Conservation (phyloP, 169 alveolate species). For the Eimeria necatrix region DNA sequence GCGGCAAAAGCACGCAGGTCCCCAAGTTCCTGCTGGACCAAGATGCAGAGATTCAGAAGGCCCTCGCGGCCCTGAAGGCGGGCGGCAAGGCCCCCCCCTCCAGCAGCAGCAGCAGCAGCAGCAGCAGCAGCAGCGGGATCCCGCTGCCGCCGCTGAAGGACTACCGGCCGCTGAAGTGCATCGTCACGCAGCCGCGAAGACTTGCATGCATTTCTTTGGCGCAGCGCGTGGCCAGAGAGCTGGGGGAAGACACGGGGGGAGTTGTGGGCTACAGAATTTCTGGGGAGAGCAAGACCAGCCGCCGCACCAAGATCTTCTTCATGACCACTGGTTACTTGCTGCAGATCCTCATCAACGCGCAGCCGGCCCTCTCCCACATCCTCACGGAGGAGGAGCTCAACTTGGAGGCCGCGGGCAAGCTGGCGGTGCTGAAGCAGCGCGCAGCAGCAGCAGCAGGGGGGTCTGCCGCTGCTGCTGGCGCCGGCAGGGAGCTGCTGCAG, state of each 20-base stretch:
- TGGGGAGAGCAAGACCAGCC: conserved; percentile 65
- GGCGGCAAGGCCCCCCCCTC: not conserved
- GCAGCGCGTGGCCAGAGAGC: conserved; percentile 79
- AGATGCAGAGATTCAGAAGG: conserved; percentile 30
- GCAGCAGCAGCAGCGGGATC: not conserved
- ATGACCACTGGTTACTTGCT: conserved; percentile 84
- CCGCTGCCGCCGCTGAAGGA: conserved; percentile 39
- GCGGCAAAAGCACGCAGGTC: conserved; percentile 83
- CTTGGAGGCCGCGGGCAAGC: conserved; percentile 48
- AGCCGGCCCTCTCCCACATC: conserved; percentile 78
- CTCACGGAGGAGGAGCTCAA: conserved; percentile 63
- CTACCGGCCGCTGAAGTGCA: conserved; percentile 46
- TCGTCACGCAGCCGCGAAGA: conserved; percentile 84
- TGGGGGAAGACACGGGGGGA: conserved; percentile 72
- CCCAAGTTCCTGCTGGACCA: conserved; percentile 80
- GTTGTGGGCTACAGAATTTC: conserved; percentile 80
- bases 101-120: conserved; percentile 5
- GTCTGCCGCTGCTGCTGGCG: not conserved
- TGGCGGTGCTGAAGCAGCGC: conserved; percentile 35
- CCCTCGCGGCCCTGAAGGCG: not conserved
- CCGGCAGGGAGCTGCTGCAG: not conserved
- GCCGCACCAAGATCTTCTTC: conserved; percentile 76
- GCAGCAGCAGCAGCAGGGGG: not conserved
- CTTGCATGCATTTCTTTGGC: conserved; percentile 83
- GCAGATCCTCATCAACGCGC: conserved; percentile 78